Conservation (phyloP, 176 grass and related monocot species). For the Cenchrus purpureus region DNA sequence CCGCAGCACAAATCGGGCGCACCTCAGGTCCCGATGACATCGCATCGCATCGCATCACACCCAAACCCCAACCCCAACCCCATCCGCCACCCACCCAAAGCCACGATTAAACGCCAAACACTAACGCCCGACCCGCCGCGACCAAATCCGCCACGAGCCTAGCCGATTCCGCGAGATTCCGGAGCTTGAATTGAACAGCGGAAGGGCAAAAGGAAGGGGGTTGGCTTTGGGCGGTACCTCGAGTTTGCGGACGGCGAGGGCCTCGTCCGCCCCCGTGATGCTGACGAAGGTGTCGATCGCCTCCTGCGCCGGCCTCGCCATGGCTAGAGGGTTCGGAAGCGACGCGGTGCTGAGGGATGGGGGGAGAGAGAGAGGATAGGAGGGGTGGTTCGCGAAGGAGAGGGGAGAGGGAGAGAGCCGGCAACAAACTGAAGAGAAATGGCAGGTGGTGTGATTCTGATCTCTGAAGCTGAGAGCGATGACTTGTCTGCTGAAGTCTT, state of each 20-base stretch:
- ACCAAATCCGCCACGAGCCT: conserved; percentile 9
- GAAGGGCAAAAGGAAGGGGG: too few species aligned
- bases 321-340: conserved; percentile 33
- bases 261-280: conserved; percentile 76
- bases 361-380: conserved; percentile 1
- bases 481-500: conserved; percentile 20
- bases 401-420: not conserved
- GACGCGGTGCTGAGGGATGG: not conserved
- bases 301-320: conserved; percentile 79
- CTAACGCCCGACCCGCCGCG: not conserved
- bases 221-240: conserved; percentile 44
- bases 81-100: not conserved
- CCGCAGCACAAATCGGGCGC: conserved; percentile 36
- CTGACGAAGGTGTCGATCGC: conserved; percentile 84
- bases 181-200: conserved; percentile 3
- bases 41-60: conserved; percentile 18
- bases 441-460: conserved; percentile 4
- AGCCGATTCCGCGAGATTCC: conserved; percentile 3
- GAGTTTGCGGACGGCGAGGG: conserved; percentile 74
- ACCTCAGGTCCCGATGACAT: not conserved
- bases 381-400: not conserved
- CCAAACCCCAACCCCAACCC: conserved; percentile 12
- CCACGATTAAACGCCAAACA: not conserved
- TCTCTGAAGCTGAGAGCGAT: conserved; percentile 8
- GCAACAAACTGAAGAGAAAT: not conserved